Evolutionary conservation across 2,329 filamentous ascomycete species (phyloP), one percentile per base, ranked within the genome.

Genomic region (Xylariaceae sp.): DNA sequence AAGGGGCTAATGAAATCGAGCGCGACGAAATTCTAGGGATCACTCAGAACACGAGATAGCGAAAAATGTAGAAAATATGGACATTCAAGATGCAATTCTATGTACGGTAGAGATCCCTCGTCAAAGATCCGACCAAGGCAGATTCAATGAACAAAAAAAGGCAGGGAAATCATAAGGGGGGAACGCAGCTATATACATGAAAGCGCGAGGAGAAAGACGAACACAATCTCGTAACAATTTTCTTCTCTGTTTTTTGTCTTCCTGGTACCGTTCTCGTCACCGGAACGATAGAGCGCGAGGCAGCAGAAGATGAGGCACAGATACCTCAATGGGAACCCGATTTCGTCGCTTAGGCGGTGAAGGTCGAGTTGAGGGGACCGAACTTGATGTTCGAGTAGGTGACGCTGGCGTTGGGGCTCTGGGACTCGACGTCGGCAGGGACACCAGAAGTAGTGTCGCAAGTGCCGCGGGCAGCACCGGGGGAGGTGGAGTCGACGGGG

Each of bases 381-480:
- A 77, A 73, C 72, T 75, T 77, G 73, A 81, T 80, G 73, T 79
- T 79, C 48, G 77, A 80, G 72, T 73, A 81, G 44, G 68, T 69
- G 57, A 80, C 78, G 61, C 69, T 73, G 53, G 79, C 68, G 64
- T 71, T 68, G 10, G 76, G 70, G 47, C 64, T 60, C 51, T 72
- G 64, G 10, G 67, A 17, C 69, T 80, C 75, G 53, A 83, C 73
- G 8, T 75, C 73, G 11, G 65, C 58, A 15, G 81, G 80, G 11
- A 70, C 73, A 34, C 80, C 80, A 11, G 77, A 78, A 57, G 67
- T 69, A 18, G 73, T 75, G 59, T 72, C 58, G 69, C 81, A 83
- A n/a, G 73, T 70, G 53, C 81, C 81, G 65, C 81, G 77, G 30
- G 71, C 71, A 55, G 73, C 70, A 67, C 80, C 80, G 13, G 74